These are phyloP conservation scores for Xerocomus nothofagi DNA, from an alignment of 1,284 basidiomycete species.

Conservation along the genomic window DNA sequence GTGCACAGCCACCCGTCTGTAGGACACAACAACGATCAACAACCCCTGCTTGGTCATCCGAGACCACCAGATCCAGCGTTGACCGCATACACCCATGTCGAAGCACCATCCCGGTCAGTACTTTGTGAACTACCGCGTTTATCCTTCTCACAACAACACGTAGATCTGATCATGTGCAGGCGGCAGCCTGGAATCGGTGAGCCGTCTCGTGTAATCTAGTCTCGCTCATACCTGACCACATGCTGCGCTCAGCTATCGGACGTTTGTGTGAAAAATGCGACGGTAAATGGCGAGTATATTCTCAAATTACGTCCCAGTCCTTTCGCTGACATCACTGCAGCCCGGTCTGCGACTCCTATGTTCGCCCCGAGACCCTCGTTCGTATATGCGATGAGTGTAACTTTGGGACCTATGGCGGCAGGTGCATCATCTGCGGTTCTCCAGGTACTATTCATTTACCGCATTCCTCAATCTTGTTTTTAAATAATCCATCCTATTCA, in stretches of 20 bases:
- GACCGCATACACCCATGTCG: constrained; percentile 53
- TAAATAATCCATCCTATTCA: constrained; percentile 29
- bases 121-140: neutral
- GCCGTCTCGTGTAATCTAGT: constrained; percentile 30
- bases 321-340: constrained; percentile 42
- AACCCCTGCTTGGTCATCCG: constrained; percentile 8
- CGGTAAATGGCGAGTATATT: constrained; percentile 85
- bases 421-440: constrained; percentile 96
- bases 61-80: neutral
- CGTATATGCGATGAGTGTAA: constrained; percentile 99
- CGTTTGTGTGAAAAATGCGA: constrained; percentile 99
- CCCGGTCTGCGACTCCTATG: constrained; percentile 99
- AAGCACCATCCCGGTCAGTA: constrained; percentile 86
- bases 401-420: constrained; percentile 94
- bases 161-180: constrained; percentile 96
- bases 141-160: neutral
- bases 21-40: constrained; percentile 19
- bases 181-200: constrained; percentile 92
- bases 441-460: constrained; percentile 60
- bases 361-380: constrained; percentile 95
- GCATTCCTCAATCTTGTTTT: neutral
- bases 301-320: neutral
- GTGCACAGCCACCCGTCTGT: constrained; percentile 20
- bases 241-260: constrained; percentile 72
- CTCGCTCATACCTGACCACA: constrained; percentile 5